Conservation (phyloP, 371 early-diverging fungal species). For the Mucor ambiguus region DNA sequence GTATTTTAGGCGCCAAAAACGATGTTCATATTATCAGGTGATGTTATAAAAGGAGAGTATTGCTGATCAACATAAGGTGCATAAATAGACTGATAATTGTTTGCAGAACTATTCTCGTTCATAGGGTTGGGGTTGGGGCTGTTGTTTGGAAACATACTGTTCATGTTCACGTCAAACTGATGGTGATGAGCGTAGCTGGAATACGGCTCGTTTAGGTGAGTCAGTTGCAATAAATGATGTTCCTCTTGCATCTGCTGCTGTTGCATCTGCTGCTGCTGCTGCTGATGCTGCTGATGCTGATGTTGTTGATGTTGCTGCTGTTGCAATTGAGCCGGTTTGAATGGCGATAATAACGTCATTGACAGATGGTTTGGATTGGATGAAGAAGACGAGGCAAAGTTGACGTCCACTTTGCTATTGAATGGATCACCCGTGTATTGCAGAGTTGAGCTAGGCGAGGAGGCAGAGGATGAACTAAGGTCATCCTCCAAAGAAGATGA, state of each 20-base stretch:
- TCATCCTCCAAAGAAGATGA: constrained; percentile 24
- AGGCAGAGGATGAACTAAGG: constrained; percentile 30
- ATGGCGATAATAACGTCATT: constrained; percentile 36
- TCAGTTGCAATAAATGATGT: not conserved
- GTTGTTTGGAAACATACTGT: constrained; percentile 5
- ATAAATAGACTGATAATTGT: constrained; percentile 11
- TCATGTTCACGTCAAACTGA: constrained; percentile 1
- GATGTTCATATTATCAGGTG: constrained; percentile 14
- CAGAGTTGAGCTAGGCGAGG: constrained; percentile 35
- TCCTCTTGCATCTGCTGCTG: not conserved
- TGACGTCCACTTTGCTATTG: not conserved
- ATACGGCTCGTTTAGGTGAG: not conserved
- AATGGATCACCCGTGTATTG: constrained; percentile 11
- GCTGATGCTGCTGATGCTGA: not conserved
- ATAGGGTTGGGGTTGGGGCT: not conserved
- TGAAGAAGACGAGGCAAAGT: constrained; percentile 15
- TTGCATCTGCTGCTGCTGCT: not conserved
- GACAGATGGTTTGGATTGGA: constrained; percentile 9
- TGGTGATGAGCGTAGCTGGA: not conserved
- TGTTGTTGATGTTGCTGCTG: constrained; percentile 12
- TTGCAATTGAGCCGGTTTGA: constrained; percentile 32
- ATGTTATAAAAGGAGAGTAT: constrained; percentile 21
- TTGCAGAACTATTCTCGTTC: not conserved
- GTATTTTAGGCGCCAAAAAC: constrained; percentile 24
- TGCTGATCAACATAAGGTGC: constrained; percentile 23